A percentile compares a stretch with the other conserved stretches of the same genome.
Evolutionary conservation across 2,329 filamentous ascomycete species (phyloP).

Genomic region (Talaromyces pinophilus): DNA sequence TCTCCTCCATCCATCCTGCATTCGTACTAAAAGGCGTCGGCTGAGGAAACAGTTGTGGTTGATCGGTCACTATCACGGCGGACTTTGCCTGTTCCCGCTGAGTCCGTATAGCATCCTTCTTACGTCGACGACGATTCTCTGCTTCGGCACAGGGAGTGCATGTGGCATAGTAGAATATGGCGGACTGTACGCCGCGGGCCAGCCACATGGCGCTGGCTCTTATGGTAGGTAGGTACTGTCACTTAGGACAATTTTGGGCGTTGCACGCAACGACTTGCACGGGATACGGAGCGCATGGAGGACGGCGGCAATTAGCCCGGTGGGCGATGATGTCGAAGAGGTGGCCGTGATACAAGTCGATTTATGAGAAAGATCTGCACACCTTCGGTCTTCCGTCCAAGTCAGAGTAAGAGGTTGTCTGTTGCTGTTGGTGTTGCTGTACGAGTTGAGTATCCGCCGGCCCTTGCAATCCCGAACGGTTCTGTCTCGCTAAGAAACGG

Average conservation of each 20-base stretch:
- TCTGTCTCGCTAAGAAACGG: not conserved
- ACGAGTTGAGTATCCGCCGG: not conserved
- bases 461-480: not conserved
- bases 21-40: conserved; percentile 81
- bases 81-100: conserved; percentile 65
- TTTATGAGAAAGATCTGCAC: not conserved
- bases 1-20: conserved; percentile 85
- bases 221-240: conserved; percentile 2
- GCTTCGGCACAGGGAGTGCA: conserved; percentile 67
- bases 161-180: conserved; percentile 53
- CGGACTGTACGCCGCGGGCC: conserved; percentile 52
- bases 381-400: not conserved
- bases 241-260: conserved; percentile 20
- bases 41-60: conserved; percentile 75
- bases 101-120: conserved; percentile 68
- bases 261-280: conserved; percentile 23
- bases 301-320: conserved; percentile 17
- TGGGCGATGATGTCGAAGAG: not conserved
- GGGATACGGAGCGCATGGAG: conserved; percentile 22
- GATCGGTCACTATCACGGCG: conserved; percentile 60
- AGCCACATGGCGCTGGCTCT: conserved; percentile 44
- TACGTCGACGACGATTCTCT: conserved; percentile 68
- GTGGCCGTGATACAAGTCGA: not conserved
- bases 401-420: not conserved
- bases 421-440: not conserved